phyloP scores from a whole-genome alignment of 495 filamentous ascomycete genomes.

The Aspergillus campestris region DNA sequence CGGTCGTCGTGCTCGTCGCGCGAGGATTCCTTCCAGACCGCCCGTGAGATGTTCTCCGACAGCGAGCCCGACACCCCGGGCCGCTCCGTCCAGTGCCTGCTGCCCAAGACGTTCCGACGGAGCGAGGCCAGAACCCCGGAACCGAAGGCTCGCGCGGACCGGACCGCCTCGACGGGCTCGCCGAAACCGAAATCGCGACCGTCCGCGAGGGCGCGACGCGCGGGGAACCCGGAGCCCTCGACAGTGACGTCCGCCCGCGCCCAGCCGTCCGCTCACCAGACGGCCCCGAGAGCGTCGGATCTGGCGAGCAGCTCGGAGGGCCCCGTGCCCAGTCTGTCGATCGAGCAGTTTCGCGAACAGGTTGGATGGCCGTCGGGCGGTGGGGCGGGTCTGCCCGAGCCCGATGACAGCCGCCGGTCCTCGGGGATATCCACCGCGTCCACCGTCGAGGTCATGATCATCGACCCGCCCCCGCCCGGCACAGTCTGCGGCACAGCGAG shows the following conservation, averaged over 20 bases:
- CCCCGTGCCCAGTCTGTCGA: conserved; percentile 18
- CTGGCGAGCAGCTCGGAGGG: conserved; percentile 22
- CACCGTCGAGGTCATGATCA: conserved; percentile 64
- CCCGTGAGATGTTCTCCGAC: conserved; percentile 55
- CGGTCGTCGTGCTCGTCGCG: conserved; percentile 41
- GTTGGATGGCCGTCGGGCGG: conserved; percentile 37
- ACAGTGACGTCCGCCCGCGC: no score
- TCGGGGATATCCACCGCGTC: conserved; percentile 60
- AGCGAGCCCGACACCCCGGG: conserved; percentile 48
- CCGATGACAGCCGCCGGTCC: conserved; percentile 35
- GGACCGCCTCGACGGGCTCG: no score
- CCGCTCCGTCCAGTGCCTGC: conserved; percentile 26
- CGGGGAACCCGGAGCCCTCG: no score
- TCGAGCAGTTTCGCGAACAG: conserved; percentile 31
- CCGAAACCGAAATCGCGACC: no score
- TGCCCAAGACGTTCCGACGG: conserved; percentile 16
- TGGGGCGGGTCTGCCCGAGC: conserved; percentile 14
- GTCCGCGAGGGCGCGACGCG: no score
- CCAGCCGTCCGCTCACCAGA: no score
- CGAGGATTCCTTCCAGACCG: conserved; percentile 66
- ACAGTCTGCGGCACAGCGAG: conserved; percentile 58
- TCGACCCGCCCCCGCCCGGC: conserved; percentile 46
- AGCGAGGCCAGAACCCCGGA: background rate
- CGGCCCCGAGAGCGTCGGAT: conserved; percentile 20
- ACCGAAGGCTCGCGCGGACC: no score